phyloP scores from a whole-genome alignment of 148 eudicot species.

The Silene conica region DNA sequence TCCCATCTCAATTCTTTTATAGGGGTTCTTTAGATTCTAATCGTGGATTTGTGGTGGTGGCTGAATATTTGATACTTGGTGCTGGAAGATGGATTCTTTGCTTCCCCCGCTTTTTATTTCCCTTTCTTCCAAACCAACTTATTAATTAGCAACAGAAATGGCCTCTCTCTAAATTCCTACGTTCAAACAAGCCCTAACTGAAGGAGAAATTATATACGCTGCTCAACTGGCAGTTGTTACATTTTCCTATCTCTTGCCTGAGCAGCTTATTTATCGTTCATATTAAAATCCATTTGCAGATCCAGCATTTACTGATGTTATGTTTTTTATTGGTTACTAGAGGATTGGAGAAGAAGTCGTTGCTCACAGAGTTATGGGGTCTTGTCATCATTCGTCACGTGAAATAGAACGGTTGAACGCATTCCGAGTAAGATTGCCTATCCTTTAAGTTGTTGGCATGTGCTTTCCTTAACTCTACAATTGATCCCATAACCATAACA shows the following conservation, averaged over 20 bases:
- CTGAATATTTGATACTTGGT: neutral
- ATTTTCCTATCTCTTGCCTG: neutral
- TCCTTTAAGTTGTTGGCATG: neutral
- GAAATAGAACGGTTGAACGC: conserved; percentile 57
- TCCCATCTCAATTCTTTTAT: neutral
- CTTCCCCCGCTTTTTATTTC: neutral
- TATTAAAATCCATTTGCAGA: neutral
- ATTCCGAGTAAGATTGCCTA: conserved; percentile 44
- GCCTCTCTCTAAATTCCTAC: neutral
- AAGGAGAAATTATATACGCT: conserved; percentile 1
- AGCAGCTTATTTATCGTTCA: neutral
- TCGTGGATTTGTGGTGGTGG: conserved; percentile 3
- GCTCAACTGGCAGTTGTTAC: neutral
- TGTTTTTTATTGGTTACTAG: conserved; percentile 32
- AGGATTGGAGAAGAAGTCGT: conserved; percentile 58
- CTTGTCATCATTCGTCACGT: conserved; percentile 64
- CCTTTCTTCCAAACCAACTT: neutral
- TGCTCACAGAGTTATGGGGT: conserved; percentile 59
- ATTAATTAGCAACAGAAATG: neutral
- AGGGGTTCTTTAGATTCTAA: neutral
- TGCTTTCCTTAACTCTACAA: conserved; percentile 1
- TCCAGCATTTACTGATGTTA: conserved; percentile 11
- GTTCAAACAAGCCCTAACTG: neutral
- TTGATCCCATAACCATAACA: conserved; percentile 7
- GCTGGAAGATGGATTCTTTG: neutral